A percentile compares a stretch with the other conserved stretches of the same genome.
phyloP scores from a whole-genome alignment of 495 filamentous ascomycete genomes.

The Annulohypoxylon nitens region DNA sequence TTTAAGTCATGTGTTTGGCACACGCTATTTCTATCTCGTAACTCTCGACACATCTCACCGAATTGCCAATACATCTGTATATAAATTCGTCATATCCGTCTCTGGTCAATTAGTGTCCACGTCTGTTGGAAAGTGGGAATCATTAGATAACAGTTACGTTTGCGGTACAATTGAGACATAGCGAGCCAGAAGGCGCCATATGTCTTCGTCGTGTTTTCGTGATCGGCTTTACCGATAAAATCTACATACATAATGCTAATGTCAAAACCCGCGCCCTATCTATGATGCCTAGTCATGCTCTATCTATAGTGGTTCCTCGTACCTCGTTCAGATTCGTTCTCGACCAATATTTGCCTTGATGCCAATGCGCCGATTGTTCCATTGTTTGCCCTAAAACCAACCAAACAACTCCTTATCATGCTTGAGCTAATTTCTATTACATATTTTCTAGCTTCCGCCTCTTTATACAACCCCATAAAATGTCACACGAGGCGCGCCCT shows the following conservation, averaged over 20 bases:
- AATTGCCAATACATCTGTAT: slow-evolving; percentile 14
- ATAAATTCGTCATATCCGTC: slow-evolving; percentile 8
- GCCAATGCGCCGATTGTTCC: not conserved
- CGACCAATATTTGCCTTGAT: slow-evolving; percentile 1
- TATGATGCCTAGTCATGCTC: slow-evolving; percentile 23
- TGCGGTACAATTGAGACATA: not conserved
- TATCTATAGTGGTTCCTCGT: slow-evolving; percentile 19
- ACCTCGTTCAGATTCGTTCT: slow-evolving; percentile 16
- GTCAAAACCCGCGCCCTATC: slow-evolving; percentile 19
- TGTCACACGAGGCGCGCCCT: not conserved
- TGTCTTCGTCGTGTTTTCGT: not conserved
- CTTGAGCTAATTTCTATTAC: slow-evolving; percentile 21
- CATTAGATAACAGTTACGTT: slow-evolving; percentile 5
- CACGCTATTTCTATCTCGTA: slow-evolving; percentile 44
- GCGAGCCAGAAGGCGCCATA: not conserved
- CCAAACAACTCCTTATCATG: slow-evolving; percentile 6
- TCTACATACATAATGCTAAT: slow-evolving; percentile 13
- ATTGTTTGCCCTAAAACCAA: slow-evolving; percentile 15
- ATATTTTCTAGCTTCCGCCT: not conserved
- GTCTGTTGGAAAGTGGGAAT: not conserved
- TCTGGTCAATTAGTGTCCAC: slow-evolving; percentile 1
- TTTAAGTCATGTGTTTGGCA: slow-evolving; percentile 31
- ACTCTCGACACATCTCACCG: slow-evolving; percentile 32
- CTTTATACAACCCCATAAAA: not conserved
- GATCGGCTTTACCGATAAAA: not conserved